Conservation (phyloP, 106 monocot genomes). For the Dioscorea zingiberensis region DNA sequence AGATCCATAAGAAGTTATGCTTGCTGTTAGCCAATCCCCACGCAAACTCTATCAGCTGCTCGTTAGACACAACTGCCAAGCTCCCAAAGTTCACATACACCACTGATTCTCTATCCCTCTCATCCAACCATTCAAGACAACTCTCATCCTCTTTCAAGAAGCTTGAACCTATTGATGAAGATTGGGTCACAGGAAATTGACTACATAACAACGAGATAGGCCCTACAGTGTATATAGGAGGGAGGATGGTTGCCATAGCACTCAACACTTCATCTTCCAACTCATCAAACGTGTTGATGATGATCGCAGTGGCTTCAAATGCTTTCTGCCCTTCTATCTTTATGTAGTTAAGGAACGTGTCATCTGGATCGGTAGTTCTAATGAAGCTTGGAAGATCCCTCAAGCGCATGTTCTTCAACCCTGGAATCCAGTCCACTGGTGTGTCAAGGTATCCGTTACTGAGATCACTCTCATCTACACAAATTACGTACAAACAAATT, state of each 20-base stretch:
- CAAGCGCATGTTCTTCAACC: slow-evolving; percentile 34
- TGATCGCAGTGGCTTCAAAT: slow-evolving; percentile 20
- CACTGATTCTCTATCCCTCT: slow-evolving; percentile 12
- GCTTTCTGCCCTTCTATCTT: background rate
- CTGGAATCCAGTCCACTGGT: slow-evolving; percentile 30
- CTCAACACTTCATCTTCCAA: slow-evolving; percentile 30
- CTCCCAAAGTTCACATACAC: slow-evolving; percentile 48
- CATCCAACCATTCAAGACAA: slow-evolving; percentile 37
- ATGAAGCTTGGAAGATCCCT: slow-evolving; percentile 43
- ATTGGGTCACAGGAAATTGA: slow-evolving; percentile 8
- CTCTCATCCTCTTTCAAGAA: slow-evolving; percentile 34
- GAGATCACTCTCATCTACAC: slow-evolving; percentile 21
- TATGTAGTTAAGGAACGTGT: slow-evolving; percentile 19
- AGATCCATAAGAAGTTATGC: slow-evolving; percentile 33
- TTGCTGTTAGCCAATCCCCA: slow-evolving; percentile 41
- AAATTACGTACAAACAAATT: background rate
- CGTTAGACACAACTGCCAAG: slow-evolving; percentile 29
- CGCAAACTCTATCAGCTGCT: slow-evolving; percentile 43
- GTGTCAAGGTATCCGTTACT: slow-evolving; percentile 42
- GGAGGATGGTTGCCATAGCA: slow-evolving; percentile 21
- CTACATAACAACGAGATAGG: slow-evolving; percentile 17
- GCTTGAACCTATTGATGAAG: slow-evolving; percentile 17
- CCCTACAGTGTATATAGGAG: slow-evolving; percentile 34
- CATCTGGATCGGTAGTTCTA: slow-evolving; percentile 22
- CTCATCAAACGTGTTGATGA: slow-evolving; percentile 52